phyloP scores from a whole-genome alignment of 2,329 filamentous ascomycete species.

The Pestalotiopsis fici region DNA sequence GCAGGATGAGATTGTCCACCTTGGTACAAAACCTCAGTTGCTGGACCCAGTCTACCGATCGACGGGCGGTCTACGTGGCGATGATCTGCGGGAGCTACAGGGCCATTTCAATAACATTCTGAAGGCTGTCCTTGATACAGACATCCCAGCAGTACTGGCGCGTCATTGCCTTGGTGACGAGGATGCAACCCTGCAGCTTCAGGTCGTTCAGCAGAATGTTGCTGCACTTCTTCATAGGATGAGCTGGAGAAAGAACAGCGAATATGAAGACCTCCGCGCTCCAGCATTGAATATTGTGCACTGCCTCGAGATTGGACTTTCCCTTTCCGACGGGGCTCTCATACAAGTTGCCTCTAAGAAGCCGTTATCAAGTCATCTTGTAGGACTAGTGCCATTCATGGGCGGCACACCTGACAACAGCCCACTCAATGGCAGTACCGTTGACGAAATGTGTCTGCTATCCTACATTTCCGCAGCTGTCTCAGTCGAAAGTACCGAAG shows the following conservation, averaged over 20 bases:
- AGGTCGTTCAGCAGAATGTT: constrained; percentile 59
- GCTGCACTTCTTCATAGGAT: constrained; percentile 71
- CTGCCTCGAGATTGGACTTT: constrained; percentile 75
- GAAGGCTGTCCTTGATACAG: constrained; percentile 57
- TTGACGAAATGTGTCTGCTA: constrained; percentile 50
- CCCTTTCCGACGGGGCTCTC: constrained; percentile 55
- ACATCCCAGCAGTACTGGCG: constrained; percentile 39
- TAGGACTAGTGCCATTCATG: constrained; percentile 56
- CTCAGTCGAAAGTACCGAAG: constrained; percentile 47
- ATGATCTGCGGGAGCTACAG: constrained; percentile 57
- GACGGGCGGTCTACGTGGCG: constrained; percentile 61
- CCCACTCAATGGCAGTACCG: constrained; percentile 19
- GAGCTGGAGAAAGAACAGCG: constrained; percentile 62
- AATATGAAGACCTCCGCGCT: constrained; percentile 82
- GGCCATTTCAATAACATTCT: constrained; percentile 81
- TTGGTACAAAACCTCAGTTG: constrained; percentile 68
- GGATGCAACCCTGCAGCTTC: constrained; percentile 42
- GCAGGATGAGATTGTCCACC: constrained; percentile 58
- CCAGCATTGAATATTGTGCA: constrained; percentile 79
- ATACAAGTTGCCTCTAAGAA: constrained; percentile 8
- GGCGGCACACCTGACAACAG: constrained; percentile 45
- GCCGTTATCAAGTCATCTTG: constrained; percentile 34
- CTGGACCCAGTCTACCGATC: constrained; percentile 73
- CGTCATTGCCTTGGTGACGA: constrained; percentile 32
- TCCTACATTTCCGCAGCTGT: constrained; percentile 45